phyloP scores from a whole-genome alignment of 192 early-diverging fungal species.

The Gonapodya prolifera region DNA sequence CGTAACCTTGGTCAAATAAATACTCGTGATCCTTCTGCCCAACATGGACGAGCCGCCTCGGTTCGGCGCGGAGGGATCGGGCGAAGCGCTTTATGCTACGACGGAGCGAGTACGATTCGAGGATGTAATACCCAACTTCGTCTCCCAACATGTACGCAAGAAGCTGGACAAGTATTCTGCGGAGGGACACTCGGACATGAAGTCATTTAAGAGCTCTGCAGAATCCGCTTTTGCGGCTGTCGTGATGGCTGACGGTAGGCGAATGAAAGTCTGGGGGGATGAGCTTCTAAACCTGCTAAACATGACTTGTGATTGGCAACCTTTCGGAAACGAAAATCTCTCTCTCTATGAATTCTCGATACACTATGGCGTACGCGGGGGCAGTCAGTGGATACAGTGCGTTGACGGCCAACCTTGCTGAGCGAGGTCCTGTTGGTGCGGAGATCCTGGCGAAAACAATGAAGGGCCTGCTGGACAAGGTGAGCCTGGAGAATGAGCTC shows the following conservation, averaged over 20 bases:
- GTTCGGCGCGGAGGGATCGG: slow-evolving; percentile 3
- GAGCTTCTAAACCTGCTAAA: too few relatives aligned
- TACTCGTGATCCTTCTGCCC: not conserved
- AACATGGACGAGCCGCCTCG: not conserved
- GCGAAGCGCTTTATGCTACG: not conserved
- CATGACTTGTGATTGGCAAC: too few relatives aligned
- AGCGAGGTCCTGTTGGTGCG: slow-evolving; percentile 28
- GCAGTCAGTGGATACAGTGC: slow-evolving; percentile 26
- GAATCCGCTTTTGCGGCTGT: slow-evolving; percentile 25
- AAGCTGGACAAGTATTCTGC: slow-evolving; percentile 11
- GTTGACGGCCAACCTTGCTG: slow-evolving; percentile 25
- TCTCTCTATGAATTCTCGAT: too few relatives aligned
- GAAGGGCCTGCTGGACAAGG: slow-evolving; percentile 38
- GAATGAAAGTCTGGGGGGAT: too few relatives aligned
- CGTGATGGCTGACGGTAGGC: slow-evolving; percentile 28
- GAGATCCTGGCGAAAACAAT: slow-evolving; percentile 32
- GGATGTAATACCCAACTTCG: slow-evolving; percentile 26
- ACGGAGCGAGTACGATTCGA: slow-evolving; percentile 14
- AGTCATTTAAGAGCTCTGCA: slow-evolving; percentile 16
- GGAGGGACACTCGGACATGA: not conserved
- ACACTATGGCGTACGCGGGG: not conserved
- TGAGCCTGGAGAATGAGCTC: slow-evolving; percentile 8
- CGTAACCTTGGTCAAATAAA: not conserved
- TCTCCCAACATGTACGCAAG: slow-evolving; percentile 26
- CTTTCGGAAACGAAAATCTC: too few relatives aligned